Evolutionary conservation across 2,329 filamentous ascomycete species (phyloP), one percentile per base, ranked within the genome.

Genomic region (Colletotrichum nymphaeae): DNA sequence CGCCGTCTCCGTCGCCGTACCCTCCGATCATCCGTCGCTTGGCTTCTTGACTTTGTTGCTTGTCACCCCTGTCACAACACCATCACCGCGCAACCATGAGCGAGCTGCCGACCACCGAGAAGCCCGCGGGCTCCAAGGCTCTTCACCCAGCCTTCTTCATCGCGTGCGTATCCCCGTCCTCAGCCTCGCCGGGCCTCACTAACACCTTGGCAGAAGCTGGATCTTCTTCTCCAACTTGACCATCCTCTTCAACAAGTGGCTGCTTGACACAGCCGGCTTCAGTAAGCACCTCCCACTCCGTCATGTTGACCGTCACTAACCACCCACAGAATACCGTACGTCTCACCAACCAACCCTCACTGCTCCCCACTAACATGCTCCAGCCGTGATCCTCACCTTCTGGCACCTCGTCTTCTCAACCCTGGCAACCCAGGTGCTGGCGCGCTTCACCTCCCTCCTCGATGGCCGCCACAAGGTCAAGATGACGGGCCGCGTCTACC

Each of bases 221-320:
- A 97, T 97, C 77, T 88, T 94, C 76, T 90, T 97, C 81, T 97
- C 94, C 78, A 96, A 94, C 76, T 88, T 90, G 78, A 95, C 95
- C 74, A 97, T 97, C 80, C 86, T 97, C 74, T 97, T 97, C 88
- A 97, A 97, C 88, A 97, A 97, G 86, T 95, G 93, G 90, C 90
- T 97, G 63, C 89, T 97, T 73, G 91, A 94, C 80, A 91, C 90
- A 75, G 89, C 89, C 78, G 89, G 93, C 70, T 96, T 96, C 83
- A 88, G 93, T 94, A 85, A 87, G 92, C 87, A 75, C 63, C 59
- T 73, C 11, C 56, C 8, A 14, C 53, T 59, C 52, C 60, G 14
- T 32, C 5, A 32, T 11, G 19, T 1, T 46, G 19, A n/a, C 3
- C 35, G 52, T 22, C 8, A 57, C 77, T 80, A 74, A 80, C 76